Evolutionary conservation across 768 basidiomycete genomes (phyloP).

Genomic region (Crepidotus variabilis): DNA sequence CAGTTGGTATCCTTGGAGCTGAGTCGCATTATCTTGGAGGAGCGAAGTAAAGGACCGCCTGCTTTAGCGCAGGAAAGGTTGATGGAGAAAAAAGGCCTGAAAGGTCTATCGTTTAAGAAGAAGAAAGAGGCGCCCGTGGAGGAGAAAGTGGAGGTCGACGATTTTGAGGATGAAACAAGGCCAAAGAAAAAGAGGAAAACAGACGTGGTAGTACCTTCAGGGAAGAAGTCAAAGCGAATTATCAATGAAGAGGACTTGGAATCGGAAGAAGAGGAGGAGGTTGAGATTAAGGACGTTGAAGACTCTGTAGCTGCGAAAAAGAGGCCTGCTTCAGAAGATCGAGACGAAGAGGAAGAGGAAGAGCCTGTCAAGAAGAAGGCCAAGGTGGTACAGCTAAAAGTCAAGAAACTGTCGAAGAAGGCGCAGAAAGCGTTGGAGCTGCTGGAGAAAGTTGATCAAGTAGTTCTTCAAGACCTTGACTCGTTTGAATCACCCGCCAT

Average conservation of each 20-base stretch:
- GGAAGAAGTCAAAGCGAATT: constrained; percentile 32
- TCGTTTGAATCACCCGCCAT: constrained; percentile 48
- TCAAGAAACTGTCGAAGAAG: constrained; percentile 41
- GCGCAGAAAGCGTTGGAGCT: constrained; percentile 24
- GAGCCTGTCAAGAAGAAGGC: constrained; percentile 19
- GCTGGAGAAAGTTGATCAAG: constrained; percentile 36
- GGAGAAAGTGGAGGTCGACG: constrained; percentile 31
- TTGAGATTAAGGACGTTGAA: constrained; percentile 19
- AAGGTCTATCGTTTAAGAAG: constrained; percentile 45
- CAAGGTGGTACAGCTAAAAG: constrained; percentile 19
- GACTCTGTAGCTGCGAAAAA: constrained; percentile 33
- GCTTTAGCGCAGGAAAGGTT: constrained; percentile 16
- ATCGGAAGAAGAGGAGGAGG: constrained; percentile 60
- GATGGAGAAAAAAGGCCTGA: constrained; percentile 38
- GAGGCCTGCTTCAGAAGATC: constrained; percentile 39
- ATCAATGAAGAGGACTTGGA: constrained; percentile 41
- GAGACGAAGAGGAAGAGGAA: constrained; percentile 18
- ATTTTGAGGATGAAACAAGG: constrained; percentile 33
- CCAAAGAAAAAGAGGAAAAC: constrained; percentile 18
- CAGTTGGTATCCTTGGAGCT: constrained; percentile 54
- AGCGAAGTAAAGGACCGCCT: constrained; percentile 35
- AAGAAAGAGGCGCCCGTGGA: constrained; percentile 34
- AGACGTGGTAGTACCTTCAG: constrained; percentile 14
- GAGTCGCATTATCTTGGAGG: constrained; percentile 47
- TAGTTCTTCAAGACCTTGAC: constrained; percentile 47